Percentiles rank a stretch among this genome's conserved stretches.
Evolutionary conservation across 2,329 filamentous ascomycete species (phyloP).

Genomic region (Apiospora aurea): DNA sequence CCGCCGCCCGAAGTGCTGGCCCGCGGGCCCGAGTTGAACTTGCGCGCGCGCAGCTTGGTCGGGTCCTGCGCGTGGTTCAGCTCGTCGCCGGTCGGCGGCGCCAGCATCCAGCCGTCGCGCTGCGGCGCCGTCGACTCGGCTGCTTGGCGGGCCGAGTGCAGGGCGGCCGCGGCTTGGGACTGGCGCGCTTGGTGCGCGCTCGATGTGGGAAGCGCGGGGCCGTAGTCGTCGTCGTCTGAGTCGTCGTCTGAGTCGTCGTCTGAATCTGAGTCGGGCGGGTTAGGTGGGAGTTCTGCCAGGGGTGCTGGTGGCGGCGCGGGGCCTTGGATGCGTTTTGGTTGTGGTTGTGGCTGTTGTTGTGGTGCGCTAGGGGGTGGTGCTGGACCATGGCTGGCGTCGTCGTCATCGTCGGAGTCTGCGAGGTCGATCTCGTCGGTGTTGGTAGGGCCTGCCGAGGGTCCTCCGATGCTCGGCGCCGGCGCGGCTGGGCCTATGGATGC

Average conservation of each 20-base stretch:
- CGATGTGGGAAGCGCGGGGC: constrained; percentile 63
- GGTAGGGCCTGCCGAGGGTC: constrained; percentile 42
- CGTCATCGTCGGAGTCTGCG: constrained; percentile 45
- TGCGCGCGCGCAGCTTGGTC: constrained; percentile 80
- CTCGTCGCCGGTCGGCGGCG: constrained; percentile 65
- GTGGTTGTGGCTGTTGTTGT: constrained; percentile 30
- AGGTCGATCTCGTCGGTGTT: constrained; percentile 59
- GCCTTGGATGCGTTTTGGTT: constrained; percentile 45
- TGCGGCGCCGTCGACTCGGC: constrained; percentile 56
- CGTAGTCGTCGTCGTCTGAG: constrained; percentile 60
- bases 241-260: constrained; percentile 47
- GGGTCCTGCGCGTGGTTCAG: constrained; percentile 74
- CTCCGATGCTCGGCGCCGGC: constrained; percentile 22
- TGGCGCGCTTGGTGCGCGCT: constrained; percentile 39
- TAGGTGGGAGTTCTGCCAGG: constrained; percentile 47
- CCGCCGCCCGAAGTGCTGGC: constrained; percentile 42
- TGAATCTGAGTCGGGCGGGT: constrained; percentile 35
- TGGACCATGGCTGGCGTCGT: constrained; percentile 35
- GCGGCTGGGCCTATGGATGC: constrained; percentile 25
- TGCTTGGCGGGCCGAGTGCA: constrained; percentile 38
- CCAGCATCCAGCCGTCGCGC: constrained; percentile 87
- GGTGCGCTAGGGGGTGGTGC: constrained; percentile 30
- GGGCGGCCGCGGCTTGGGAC: constrained; percentile 39
- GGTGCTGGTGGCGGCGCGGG: constrained; percentile 52
- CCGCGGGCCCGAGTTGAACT: constrained; percentile 75